Conservation (phyloP, 2,329 filamentous ascomycete genomes). For the Hypocrella siamensis region DNA sequence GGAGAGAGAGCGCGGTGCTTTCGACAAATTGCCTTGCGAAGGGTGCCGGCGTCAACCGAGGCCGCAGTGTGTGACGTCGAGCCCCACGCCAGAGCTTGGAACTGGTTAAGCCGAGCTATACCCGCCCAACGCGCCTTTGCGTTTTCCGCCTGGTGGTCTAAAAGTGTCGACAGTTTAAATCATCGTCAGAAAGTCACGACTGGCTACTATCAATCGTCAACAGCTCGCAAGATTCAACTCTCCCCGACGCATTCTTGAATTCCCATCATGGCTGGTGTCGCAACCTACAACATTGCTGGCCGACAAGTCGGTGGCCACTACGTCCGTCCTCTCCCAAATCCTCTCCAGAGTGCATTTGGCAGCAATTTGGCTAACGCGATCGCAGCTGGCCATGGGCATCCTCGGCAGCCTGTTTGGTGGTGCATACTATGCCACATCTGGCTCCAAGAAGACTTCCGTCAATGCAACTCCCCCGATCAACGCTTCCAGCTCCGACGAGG, state of each 20-base stretch:
- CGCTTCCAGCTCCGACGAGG: conserved; percentile 45
- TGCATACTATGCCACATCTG: conserved; percentile 25
- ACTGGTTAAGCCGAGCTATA: conserved; percentile 13
- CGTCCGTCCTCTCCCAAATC: conserved; percentile 25
- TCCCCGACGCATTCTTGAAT: no score
- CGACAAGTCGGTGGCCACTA: conserved; percentile 45
- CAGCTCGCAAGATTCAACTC: conserved; percentile 6
- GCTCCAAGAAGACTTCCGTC: conserved; percentile 28
- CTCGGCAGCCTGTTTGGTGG: conserved; percentile 35
- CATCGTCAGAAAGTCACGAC: conserved; percentile 5
- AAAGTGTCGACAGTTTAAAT: conserved; percentile 12
- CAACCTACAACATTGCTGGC: conserved; percentile 39
- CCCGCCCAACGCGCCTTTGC: conserved; percentile 6
- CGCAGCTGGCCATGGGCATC: conserved; percentile 40
- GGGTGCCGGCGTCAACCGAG: no score
- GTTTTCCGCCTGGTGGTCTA: conserved; percentile 17
- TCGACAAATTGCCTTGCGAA: no score
- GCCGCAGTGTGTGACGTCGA: no score
- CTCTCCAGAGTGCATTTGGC: not conserved
- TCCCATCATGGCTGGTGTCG: conserved; percentile 23
- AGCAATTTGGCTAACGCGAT: conserved; percentile 2
- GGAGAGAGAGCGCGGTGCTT: no score
- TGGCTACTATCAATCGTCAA: conserved; percentile 1
- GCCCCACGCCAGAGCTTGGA: not conserved
- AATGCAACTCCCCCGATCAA: conserved; percentile 41